These are phyloP conservation scores for Candolleomyces efflorescens DNA, from an alignment of 768 basidiomycete genomes.

Conservation along the genomic window DNA sequence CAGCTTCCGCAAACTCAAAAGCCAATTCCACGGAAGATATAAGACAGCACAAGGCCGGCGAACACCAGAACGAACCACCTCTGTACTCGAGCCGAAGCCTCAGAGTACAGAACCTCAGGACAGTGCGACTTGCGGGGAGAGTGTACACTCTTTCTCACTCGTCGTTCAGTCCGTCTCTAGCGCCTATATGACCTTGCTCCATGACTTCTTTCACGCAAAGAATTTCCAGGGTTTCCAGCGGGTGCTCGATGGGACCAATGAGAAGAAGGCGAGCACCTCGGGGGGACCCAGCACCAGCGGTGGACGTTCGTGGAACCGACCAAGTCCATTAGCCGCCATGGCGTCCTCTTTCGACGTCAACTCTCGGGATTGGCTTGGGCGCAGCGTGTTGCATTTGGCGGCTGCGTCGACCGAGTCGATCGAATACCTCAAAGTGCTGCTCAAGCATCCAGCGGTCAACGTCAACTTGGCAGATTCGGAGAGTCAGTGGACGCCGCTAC, in stretches of 20 bases:
- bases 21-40: no score
- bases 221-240: conserved; percentile 76
- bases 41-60: no score
- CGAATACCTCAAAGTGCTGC: conserved; percentile 73
- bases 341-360: conserved; percentile 55
- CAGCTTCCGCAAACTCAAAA: no score
- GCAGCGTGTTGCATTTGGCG: conserved; percentile 80
- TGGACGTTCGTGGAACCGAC: conserved; percentile 54
- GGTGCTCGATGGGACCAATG: conserved; percentile 51
- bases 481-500: conserved; percentile 88
- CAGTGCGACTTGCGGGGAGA: conserved; percentile 17
- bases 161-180: conserved; percentile 30
- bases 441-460: conserved; percentile 71
- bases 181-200: conserved; percentile 74
- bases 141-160: conserved; percentile 27
- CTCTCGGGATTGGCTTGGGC: conserved; percentile 63
- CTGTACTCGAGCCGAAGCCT: background rate
- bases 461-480: conserved; percentile 81
- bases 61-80: background rate
- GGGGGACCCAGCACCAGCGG: conserved; percentile 40
- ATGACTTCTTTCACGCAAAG: conserved; percentile 67
- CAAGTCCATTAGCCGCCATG: conserved; percentile 33
- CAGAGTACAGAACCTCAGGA: conserved; percentile 10
- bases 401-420: conserved; percentile 63
- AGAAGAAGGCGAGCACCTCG: conserved; percentile 26